phyloP scores from a whole-genome alignment of 768 basidiomycete species.

The Sistotremastrum niveocremeum region DNA sequence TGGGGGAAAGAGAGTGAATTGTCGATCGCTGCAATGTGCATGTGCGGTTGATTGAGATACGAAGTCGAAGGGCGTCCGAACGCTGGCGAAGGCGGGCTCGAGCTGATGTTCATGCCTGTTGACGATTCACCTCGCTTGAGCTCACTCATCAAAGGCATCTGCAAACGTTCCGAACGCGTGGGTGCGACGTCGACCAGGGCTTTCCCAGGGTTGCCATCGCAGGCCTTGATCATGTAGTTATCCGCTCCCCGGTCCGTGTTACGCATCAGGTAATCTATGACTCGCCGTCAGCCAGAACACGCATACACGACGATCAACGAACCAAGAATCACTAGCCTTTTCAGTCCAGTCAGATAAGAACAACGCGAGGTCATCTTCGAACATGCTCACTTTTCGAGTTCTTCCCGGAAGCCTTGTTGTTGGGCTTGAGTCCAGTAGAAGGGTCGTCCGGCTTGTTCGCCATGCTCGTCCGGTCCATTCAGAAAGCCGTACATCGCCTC shows the following conservation, averaged over 20 bases:
- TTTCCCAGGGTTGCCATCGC: slow-evolving; percentile 70
- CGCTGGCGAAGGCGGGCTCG: slow-evolving; percentile 21
- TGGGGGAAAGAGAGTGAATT: slow-evolving; percentile 89
- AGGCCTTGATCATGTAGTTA: slow-evolving; percentile 90
- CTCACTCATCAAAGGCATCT: slow-evolving; percentile 67
- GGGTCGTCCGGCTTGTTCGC: slow-evolving; percentile 20
- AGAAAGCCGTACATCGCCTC: slow-evolving; percentile 2
- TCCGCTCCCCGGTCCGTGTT: slow-evolving; percentile 84
- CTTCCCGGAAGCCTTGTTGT: slow-evolving; percentile 74
- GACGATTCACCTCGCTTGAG: slow-evolving; percentile 35
- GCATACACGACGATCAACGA: slow-evolving; percentile 5
- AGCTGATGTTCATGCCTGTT: slow-evolving; percentile 23
- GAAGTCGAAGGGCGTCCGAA: slow-evolving; percentile 24
- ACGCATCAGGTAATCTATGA: slow-evolving; percentile 75
- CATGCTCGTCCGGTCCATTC: slow-evolving; percentile 21
- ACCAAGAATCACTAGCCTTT: slow-evolving; percentile 79
- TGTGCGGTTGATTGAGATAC: slow-evolving; percentile 39
- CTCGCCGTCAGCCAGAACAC: neutral
- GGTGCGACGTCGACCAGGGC: slow-evolving; percentile 69
- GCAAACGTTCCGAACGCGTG: slow-evolving; percentile 45
- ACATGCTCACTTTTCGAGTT: slow-evolving; percentile 64
- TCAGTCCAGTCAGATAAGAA: slow-evolving; percentile 5
- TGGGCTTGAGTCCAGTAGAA: slow-evolving; percentile 76
- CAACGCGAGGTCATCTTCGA: neutral
- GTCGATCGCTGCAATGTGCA: slow-evolving; percentile 88